Base-by-base conservation (phyloP, 2,329 filamentous ascomycete species). In the Acephala macrosclerotiorum region DNA sequence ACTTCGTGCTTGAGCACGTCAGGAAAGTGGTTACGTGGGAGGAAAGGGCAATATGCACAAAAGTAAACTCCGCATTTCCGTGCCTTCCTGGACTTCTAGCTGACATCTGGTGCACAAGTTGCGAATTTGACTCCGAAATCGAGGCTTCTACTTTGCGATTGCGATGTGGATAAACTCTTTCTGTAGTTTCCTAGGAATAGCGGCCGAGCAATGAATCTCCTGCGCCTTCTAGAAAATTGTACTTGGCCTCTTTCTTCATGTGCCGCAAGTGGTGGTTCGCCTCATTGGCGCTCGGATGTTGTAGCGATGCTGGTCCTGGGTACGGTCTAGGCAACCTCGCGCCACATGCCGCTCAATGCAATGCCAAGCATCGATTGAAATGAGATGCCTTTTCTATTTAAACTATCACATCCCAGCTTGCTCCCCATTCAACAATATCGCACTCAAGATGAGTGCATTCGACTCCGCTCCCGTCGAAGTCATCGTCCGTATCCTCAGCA, bases 1-100 rank as follows among this genome's bases (percentile, higher is more conserved):
- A 63, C 61, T 66, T 14, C 58, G 61, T 67, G 62, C 67, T 64
- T 65, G 55, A 53, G 71, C 66, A 73, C 64, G 67, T 67, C 68
- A 59, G 58, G 69, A 53, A 66, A 65, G 62, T 58, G 67, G 65
- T 59, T 70, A 69, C 62, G 68, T 73, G 71, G 73, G 72, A 74
- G 73, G 73, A 74, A 74, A 69, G 69, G 73, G 73, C 61, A 68
- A 59, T 65, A 63, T 67, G 61, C 66, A 70, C 58, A 71, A 73
- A 73, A 71, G 72, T 73, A 64, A 71, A 66, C 35, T 3, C 18
- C 20, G 26, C 25, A 12, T 33, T 35, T 20, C 9, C 22, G 12
- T 3, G 3, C 35, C 6, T 8, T 22, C 29, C 16, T 29, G 16
- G 36, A 42, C 11, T 26, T 40, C 11, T 4, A 22, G 49, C 60